A percentile compares a stretch with the other conserved stretches of the same genome.
These are phyloP conservation scores for Boletus rufocinnamomeus DNA, from an alignment of 768 basidiomycete species.

Conservation along the genomic window DNA sequence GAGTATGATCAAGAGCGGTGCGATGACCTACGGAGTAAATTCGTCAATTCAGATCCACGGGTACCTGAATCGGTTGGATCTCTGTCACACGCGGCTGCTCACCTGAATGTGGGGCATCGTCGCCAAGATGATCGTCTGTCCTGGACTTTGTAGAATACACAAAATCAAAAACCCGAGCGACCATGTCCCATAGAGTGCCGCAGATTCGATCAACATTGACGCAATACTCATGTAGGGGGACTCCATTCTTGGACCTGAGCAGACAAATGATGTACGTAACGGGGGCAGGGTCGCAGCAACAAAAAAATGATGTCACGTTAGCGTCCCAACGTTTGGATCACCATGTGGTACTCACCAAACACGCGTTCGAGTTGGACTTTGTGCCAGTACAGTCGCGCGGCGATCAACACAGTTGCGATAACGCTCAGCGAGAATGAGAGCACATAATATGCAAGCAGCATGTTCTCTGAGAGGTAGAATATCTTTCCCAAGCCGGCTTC, in stretches of 20 bases:
- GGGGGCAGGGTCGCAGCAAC: neutral
- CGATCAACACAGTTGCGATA: conserved; percentile 25
- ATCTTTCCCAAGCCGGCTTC: conserved; percentile 20
- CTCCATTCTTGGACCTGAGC: conserved; percentile 14
- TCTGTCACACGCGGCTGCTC: neutral
- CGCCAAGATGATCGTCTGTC: conserved; percentile 25
- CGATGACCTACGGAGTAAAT: conserved; percentile 20
- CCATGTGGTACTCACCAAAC: conserved; percentile 25
- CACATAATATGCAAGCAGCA: conserved; percentile 26
- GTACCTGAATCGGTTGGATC: neutral
- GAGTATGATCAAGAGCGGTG: conserved; percentile 30
- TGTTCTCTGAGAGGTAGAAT: conserved; percentile 25
- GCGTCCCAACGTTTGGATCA: neutral
- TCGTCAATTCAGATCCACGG: neutral
- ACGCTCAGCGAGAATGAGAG: conserved; percentile 30
- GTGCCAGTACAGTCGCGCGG: conserved; percentile 28
- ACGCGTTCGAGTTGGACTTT: conserved; percentile 24
- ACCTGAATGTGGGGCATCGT: conserved; percentile 30
- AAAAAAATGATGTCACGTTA: neutral
- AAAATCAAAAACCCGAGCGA: conserved; percentile 27
- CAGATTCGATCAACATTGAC: conserved; percentile 28
- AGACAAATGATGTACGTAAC: neutral
- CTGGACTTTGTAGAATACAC: conserved; percentile 15
- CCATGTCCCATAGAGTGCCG: conserved; percentile 27
- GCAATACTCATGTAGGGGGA: conserved; percentile 29